Evolutionary conservation across 2,329 filamentous ascomycete species (phyloP).

Genomic region (Scedosporium aurantiacum): DNA sequence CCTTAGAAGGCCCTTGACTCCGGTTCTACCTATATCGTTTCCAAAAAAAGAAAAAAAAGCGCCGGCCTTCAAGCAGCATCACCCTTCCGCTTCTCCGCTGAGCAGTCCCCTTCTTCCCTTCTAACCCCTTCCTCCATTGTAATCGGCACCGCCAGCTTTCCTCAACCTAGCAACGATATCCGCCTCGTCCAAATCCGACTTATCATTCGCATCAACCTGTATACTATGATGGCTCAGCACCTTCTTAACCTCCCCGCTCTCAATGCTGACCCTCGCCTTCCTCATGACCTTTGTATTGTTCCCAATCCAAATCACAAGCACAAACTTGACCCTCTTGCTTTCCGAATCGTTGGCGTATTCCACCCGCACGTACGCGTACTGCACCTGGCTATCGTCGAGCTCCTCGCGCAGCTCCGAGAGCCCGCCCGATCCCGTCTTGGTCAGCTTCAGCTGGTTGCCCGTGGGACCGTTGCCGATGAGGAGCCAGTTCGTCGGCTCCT

Average conservation of each 20-base stretch:
- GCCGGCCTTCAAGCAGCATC: neutral
- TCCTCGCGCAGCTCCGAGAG: constrained; percentile 43
- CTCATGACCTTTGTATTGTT: constrained; percentile 55
- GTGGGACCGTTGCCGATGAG: constrained; percentile 49
- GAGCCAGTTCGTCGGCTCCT: constrained; percentile 55
- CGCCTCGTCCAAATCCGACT: constrained; percentile 47
- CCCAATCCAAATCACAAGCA: constrained; percentile 58
- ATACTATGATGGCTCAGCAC: constrained; percentile 55
- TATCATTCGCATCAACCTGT: constrained; percentile 50
- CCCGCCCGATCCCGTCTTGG: constrained; percentile 48
- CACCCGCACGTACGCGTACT: constrained; percentile 55
- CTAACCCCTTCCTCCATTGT: constrained; percentile 53
- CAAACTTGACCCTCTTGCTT: constrained; percentile 57
- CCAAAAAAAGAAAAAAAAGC: neutral
- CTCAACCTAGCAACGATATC: constrained; percentile 51
- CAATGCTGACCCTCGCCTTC: constrained; percentile 57
- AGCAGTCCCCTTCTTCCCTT: neutral
- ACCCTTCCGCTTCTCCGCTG: neutral
- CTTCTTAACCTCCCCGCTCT: constrained; percentile 54
- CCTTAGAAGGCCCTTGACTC: neutral
- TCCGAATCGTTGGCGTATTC: constrained; percentile 64
- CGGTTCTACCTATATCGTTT: neutral
- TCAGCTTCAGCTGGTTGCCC: constrained; percentile 46
- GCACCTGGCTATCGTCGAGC: constrained; percentile 48
- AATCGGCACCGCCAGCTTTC: constrained; percentile 59